Percentiles rank a stretch among this genome's conserved stretches.
These are phyloP conservation scores for Polyporus tsugae DNA, from an alignment of 1,284 basidiomycete species.

Conservation along the genomic window DNA sequence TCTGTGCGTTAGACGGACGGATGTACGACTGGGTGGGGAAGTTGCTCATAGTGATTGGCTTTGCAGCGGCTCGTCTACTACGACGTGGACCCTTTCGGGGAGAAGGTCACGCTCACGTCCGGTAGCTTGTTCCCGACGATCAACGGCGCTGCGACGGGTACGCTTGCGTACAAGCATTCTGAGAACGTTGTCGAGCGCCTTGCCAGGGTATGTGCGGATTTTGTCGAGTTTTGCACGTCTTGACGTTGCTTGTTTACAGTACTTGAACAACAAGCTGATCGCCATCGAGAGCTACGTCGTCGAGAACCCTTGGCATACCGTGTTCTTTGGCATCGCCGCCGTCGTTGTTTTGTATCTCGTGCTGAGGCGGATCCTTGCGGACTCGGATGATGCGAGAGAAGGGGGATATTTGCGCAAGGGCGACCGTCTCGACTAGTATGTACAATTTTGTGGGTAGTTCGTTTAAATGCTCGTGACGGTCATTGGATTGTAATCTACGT, in stretches of 20 bases:
- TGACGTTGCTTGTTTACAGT: slow-evolving; percentile 44
- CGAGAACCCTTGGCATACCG: slow-evolving; percentile 46
- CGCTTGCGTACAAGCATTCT: slow-evolving; percentile 67
- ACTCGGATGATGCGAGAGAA: slow-evolving; percentile 31
- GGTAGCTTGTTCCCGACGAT: slow-evolving; percentile 74
- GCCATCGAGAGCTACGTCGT: slow-evolving; percentile 53
- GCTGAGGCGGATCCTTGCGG: slow-evolving; percentile 25
- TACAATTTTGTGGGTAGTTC: slow-evolving; percentile 15
- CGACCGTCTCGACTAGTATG: slow-evolving; percentile 24
- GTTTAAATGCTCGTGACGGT: slow-evolving; percentile 6
- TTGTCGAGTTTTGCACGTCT: neutral
- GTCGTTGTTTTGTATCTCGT: slow-evolving; percentile 25
- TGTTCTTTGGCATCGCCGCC: slow-evolving; percentile 36
- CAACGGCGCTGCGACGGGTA: slow-evolving; percentile 69
- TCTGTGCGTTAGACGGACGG: slow-evolving; percentile 57
- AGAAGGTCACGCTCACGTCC: slow-evolving; percentile 61
- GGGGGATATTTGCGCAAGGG: slow-evolving; percentile 32
- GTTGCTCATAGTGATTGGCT: slow-evolving; percentile 20
- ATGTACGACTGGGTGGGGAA: neutral
- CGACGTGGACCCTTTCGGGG: slow-evolving; percentile 60
- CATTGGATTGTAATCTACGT: slow-evolving; percentile 19
- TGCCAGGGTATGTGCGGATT: slow-evolving; percentile 60
- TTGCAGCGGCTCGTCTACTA: slow-evolving; percentile 74
- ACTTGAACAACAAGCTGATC: slow-evolving; percentile 58
- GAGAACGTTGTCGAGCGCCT: slow-evolving; percentile 74